Evolutionary conservation across 2,329 filamentous ascomycete species (phyloP), one percentile per base, ranked within the genome.

Genomic region (Diplodia corticola): DNA sequence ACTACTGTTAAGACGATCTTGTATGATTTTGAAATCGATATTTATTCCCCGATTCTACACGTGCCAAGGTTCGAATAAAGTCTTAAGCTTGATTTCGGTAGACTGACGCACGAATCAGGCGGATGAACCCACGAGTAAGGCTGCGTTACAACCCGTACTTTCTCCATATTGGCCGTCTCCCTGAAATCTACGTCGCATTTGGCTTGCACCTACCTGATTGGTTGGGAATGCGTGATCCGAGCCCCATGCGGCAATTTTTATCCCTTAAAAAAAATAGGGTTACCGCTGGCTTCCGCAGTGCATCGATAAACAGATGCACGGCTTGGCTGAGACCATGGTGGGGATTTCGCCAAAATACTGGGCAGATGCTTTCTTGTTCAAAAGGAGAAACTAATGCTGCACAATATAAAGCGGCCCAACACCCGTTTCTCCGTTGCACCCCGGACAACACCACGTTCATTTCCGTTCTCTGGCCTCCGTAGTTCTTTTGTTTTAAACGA

Each of bases 301-400:
- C 53, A 10, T 20, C 35, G 37, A 37, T 10, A 59, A 46, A 20
- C 22, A 6, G 26, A 57, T n/a, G 12, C 33, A 44, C 6, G 37
- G 13, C 55, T 59, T 59, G 55, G 55, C 55, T 59, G 55, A 46
- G 44, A 59, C 55, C 26, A 48, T 59, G 55, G 55, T 59, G 55
- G 13, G 55, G 24, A 46, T 20, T 13, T 22, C 5, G 24, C 22
- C 24, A 46, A 59, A 46, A 59, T 59, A 59, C 37, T 26, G 55
- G 48, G 37, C 30, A 46, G 37, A 22, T n/a, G 7, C 20, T 30
- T 48, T 24, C 17, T 22, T n/a, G 22, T 7, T 9, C 2, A 33
- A 9, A 57, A n/a, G 12, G 7, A 33, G 10, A 17, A 20, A 9
- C 48, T 37, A 20, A n/a, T 22, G 33, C 22, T 40, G 15, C 33